phyloP scores from a whole-genome alignment of 23 red algal species.

The Gracilaria caudata region DNA sequence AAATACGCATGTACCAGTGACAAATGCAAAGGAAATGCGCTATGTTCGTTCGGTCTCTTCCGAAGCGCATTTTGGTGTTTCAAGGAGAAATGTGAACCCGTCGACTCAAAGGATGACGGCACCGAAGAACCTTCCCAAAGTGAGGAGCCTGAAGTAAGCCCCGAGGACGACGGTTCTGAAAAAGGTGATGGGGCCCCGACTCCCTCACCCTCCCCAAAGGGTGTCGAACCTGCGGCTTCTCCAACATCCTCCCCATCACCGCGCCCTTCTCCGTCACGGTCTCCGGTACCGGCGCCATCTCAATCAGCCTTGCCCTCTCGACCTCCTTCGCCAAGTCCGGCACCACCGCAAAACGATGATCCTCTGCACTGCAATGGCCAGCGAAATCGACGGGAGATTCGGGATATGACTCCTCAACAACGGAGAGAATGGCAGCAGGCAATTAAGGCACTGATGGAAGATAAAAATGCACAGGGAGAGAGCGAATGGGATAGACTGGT shows the following conservation, averaged over 20 bases:
- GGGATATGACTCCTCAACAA: constrained; percentile 55
- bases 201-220: constrained; percentile 1
- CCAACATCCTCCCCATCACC: constrained; percentile 42
- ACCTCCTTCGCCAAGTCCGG: constrained; percentile 6
- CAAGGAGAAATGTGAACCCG: constrained; percentile 27
- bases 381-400: constrained; percentile 52
- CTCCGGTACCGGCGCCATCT: constrained; percentile 6
- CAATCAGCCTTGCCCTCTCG: background rate
- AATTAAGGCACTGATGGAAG: constrained; percentile 19
- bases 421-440: constrained; percentile 54
- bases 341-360: constrained; percentile 6
- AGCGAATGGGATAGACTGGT: constrained; percentile 54
- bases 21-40: constrained; percentile 47
- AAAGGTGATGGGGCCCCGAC: background rate
- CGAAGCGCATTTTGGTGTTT: constrained; percentile 43
- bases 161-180: constrained; percentile 33
- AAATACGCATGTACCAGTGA: constrained; percentile 38
- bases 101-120: constrained; percentile 17
- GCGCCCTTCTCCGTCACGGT: constrained; percentile 21
- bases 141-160: constrained; percentile 29
- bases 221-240: background rate
- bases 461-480: constrained; percentile 33
- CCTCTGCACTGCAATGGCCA: constrained; percentile 51
- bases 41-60: constrained; percentile 48
- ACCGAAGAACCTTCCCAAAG: constrained; percentile 1